Evolutionary conservation across 2,329 filamentous ascomycete genomes (phyloP), one percentile per base, ranked within the genome.

Genomic region (Sphaerulina populicola): DNA sequence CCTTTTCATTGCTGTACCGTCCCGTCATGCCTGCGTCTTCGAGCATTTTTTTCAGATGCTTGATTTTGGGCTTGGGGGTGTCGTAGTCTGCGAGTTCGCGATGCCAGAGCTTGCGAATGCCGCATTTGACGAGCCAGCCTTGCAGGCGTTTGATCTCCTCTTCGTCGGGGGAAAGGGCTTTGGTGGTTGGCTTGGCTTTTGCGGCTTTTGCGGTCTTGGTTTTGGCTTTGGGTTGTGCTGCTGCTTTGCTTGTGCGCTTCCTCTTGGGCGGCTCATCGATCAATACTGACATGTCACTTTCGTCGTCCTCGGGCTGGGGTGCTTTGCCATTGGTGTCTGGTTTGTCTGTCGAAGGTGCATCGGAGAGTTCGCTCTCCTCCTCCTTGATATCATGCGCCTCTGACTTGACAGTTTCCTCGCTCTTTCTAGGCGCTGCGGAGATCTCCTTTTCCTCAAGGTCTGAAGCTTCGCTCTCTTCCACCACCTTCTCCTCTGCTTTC

Each of bases 51-150:
- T 81, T 87, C 6, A 98, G 75, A 65, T 96, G 88, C 47, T 76
- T 77, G 55, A 96, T 87, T 74, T 95, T 96, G 44, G 81, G 87
- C 54, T 82, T 85, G 3, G 77, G 66, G 21, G 90, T 86, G 49
- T 83, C 79, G 62, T 80, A 89, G 49, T 81, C 74, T 66, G 87
- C 87, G 27, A 98, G 77, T 69, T 96, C 88, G 57, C 85, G 82
- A 44, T 79, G 80, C 91, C 93, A 98, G 55, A 96, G 79, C 66
- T 96, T 97, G 47, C 88, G 85, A 49, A 96, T 81, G 29, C 91
- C 91, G 63, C 91, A 98, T 69, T 96, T 95, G 41, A 84, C 72
- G 6, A 98, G 78, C 69, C 91, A 88, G 7, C 82, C 80, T 70
- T 97, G 91, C 3, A 97, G 75, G 44, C 83, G 85, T 69, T 95